phyloP scores from a whole-genome alignment of 2,329 filamentous ascomycete species.

The Zymoseptoria brevis region DNA sequence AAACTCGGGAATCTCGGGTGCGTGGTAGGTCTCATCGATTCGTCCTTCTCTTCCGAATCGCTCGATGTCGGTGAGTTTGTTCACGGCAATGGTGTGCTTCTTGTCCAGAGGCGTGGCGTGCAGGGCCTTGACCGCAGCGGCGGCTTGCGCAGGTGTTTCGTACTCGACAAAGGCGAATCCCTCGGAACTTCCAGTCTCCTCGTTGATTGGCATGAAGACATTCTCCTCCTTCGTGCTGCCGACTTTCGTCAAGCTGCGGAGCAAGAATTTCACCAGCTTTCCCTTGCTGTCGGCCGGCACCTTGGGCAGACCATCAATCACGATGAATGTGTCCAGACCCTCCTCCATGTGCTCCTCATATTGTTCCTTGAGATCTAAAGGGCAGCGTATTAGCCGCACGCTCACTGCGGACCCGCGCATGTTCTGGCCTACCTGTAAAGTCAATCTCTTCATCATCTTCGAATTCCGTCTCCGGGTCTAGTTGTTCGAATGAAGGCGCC shows the following conservation, averaged over 20 bases:
- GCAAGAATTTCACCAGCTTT: conserved; percentile 91
- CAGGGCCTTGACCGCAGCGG: conserved; percentile 80
- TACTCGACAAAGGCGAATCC: conserved; percentile 97
- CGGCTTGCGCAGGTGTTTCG: conserved; percentile 79
- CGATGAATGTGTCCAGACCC: conserved; percentile 91
- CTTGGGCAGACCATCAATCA: conserved; percentile 85
- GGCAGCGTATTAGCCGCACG: conserved; percentile 7
- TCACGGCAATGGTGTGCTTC: conserved; percentile 89
- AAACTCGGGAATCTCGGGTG: conserved; percentile 77
- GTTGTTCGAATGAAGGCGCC: conserved; percentile 87
- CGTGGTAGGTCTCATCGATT: conserved; percentile 81
- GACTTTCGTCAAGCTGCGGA: conserved; percentile 83
- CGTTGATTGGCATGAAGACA: conserved; percentile 88
- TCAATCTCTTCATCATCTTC: conserved; percentile 91
- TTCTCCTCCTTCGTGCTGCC: conserved; percentile 79
- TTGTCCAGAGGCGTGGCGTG: conserved; percentile 86
- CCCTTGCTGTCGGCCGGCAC: conserved; percentile 86
- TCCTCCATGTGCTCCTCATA: conserved; percentile 95
- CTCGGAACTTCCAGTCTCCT: conserved; percentile 69
- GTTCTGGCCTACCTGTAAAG: conserved; percentile 49
- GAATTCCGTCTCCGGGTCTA: conserved; percentile 72
- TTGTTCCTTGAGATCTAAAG: conserved; percentile 73
- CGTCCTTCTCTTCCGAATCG: conserved; percentile 90
- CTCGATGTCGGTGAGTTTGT: conserved; percentile 97
- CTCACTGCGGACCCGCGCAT: background rate